Percentiles rank a stretch among this genome's conserved stretches.
phyloP scores from a whole-genome alignment of 1,284 basidiomycete species.

The Phenoliferia sp. region DNA sequence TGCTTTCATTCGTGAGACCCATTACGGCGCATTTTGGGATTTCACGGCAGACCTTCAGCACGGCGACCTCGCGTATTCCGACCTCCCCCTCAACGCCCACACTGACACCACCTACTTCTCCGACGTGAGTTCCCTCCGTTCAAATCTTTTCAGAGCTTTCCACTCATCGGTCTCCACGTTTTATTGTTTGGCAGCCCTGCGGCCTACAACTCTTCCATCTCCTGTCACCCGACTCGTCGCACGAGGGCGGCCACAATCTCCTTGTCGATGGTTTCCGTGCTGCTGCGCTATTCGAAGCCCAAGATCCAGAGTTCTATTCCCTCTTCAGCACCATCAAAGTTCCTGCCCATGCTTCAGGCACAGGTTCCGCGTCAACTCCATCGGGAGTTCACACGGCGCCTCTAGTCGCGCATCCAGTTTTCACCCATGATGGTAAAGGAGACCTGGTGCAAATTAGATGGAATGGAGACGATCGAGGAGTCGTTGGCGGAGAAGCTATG shows the following conservation, averaged over 20 bases:
- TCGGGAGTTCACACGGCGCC: slow-evolving; percentile 63
- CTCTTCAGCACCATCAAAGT: slow-evolving; percentile 66
- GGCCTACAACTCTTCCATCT: slow-evolving; percentile 94
- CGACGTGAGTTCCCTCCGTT: slow-evolving; percentile 17
- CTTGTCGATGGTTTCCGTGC: slow-evolving; percentile 94
- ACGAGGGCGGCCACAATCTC: slow-evolving; percentile 81
- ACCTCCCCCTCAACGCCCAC: slow-evolving; percentile 79
- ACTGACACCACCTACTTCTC: slow-evolving; percentile 76
- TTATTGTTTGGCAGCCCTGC: slow-evolving; percentile 65
- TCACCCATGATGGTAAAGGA: slow-evolving; percentile 60
- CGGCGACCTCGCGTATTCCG: slow-evolving; percentile 85
- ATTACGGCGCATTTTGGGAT: slow-evolving; percentile 91
- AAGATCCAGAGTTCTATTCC: slow-evolving; percentile 67
- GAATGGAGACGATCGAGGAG: slow-evolving; percentile 92
- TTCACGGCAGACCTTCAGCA: slow-evolving; percentile 88
- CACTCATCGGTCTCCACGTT: background rate
- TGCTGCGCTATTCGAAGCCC: slow-evolving; percentile 68
- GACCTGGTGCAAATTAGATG: slow-evolving; percentile 76
- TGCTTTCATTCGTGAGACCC: slow-evolving; percentile 85
- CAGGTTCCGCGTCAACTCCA: slow-evolving; percentile 58
- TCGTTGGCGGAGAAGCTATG: slow-evolving; percentile 63
- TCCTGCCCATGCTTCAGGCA: slow-evolving; percentile 84
- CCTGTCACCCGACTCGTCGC: slow-evolving; percentile 54
- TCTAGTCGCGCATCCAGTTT: slow-evolving; percentile 46
- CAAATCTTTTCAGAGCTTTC: background rate